These are phyloP conservation scores for Suillus weaverae DNA, from an alignment of 768 basidiomycete species.

Conservation along the genomic window DNA sequence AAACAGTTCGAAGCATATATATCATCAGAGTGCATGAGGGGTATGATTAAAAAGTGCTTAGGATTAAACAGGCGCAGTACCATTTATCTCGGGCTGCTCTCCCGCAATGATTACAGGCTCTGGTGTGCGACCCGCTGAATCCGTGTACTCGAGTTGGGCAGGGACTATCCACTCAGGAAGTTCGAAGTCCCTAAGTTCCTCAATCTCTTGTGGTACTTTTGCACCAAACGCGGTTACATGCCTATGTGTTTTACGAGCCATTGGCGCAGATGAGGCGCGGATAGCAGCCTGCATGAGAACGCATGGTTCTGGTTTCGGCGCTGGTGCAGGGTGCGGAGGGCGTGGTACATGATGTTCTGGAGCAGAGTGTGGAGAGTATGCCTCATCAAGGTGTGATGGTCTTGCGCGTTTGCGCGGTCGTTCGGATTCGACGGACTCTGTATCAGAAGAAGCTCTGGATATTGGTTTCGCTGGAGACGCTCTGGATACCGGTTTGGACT, in stretches of 20 bases:
- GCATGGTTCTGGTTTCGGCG: conserved; percentile 31
- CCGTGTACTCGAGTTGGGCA: neutral
- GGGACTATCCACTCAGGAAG: conserved; percentile 53
- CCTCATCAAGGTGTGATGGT: conserved; percentile 17
- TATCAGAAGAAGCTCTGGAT: conserved; percentile 32
- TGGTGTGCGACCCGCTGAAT: neutral
- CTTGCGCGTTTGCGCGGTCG: conserved; percentile 32
- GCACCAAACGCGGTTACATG: conserved; percentile 61
- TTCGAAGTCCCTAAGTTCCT: conserved; percentile 53
- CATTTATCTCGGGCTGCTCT: neutral
- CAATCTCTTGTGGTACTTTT: conserved; percentile 50
- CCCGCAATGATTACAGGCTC: neutral
- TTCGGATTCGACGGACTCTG: conserved; percentile 28
- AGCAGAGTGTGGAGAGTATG: conserved; percentile 27
- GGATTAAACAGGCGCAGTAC: neutral
- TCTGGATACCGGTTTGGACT: conserved; percentile 2
- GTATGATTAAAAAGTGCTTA: neutral
- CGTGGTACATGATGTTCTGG: conserved; percentile 22
- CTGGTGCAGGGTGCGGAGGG: conserved; percentile 7
- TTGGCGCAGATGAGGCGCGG: conserved; percentile 45
- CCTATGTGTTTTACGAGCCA: conserved; percentile 50
- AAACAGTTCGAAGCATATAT: conserved; percentile 1
- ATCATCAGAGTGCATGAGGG: neutral
- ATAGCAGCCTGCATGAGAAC: conserved; percentile 50
- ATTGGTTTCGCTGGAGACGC: conserved; percentile 26